phyloP scores from a whole-genome alignment of 148 eudicot genomes.

The Drosera capensis region DNA sequence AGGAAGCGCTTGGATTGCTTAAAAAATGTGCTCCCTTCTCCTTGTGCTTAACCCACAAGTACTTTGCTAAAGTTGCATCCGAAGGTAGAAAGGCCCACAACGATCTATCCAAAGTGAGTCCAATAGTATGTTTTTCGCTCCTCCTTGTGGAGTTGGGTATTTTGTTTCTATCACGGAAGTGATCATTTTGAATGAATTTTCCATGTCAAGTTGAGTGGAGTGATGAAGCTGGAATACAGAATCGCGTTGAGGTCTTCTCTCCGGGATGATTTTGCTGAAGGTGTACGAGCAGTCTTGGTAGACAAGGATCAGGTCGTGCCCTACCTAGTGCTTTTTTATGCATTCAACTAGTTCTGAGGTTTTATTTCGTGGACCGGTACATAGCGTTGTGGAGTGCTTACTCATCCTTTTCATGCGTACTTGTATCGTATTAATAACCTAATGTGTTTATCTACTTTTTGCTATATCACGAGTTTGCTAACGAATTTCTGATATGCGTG shows the following conservation, averaged over 20 bases:
- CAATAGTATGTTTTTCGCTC: background rate
- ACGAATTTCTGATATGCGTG: conserved; percentile 1
- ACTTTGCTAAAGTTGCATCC: conserved; percentile 71
- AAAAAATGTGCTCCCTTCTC: conserved; percentile 82
- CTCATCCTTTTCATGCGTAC: too few relatives aligned
- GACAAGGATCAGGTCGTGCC: conserved; percentile 87
- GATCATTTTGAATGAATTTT: too few relatives aligned
- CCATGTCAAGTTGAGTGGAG: conserved; percentile 45
- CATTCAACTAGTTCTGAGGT: background rate
- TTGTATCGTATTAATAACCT: too few relatives aligned
- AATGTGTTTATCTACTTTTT: too few relatives aligned
- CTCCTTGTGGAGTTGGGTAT: too few relatives aligned
- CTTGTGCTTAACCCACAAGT: conserved; percentile 47
- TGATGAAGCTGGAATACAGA: conserved; percentile 87
- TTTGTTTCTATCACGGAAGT: conserved; percentile 1
- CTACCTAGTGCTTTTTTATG: background rate
- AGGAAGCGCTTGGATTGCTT: conserved; percentile 65
- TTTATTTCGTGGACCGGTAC: background rate
- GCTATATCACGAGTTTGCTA: conserved; percentile 1
- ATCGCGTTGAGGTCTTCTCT: conserved; percentile 66
- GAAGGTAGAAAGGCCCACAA: conserved; percentile 29
- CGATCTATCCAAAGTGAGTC: conserved; percentile 50
- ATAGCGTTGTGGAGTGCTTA: too few relatives aligned
- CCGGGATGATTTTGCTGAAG: conserved; percentile 75
- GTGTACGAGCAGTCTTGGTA: conserved; percentile 85